phyloP scores from a whole-genome alignment of 2,329 filamentous ascomycete species.

The Fusarium torulosum region DNA sequence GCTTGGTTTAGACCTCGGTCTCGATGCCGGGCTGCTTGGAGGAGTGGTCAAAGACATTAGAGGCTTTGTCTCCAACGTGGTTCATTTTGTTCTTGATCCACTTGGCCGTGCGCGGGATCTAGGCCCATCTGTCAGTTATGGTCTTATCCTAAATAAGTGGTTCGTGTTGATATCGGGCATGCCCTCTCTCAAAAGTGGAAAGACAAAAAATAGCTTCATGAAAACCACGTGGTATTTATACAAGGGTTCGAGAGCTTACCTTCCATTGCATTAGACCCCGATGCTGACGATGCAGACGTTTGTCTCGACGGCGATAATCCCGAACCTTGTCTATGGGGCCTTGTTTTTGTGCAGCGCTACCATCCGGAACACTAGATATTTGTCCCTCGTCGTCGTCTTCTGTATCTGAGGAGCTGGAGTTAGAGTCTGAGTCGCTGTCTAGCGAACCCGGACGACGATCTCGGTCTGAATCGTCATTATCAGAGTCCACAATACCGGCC shows the following conservation, averaged over 20 bases:
- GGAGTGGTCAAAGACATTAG: conserved; percentile 69
- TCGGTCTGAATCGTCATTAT: conserved; percentile 25
- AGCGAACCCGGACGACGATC: conserved; percentile 32
- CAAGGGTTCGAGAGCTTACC: conserved; percentile 46
- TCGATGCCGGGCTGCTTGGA: conserved; percentile 72
- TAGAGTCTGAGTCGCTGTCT: conserved; percentile 45
- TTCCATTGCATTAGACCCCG: conserved; percentile 80
- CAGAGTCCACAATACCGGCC: conserved; percentile 53
- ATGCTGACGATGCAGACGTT: conserved; percentile 73
- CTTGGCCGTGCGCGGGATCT: conserved; percentile 61
- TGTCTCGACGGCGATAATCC: conserved; percentile 71
- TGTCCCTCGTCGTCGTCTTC: conserved; percentile 47
- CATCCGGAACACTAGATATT: conserved; percentile 49
- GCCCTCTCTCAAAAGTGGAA: conserved; percentile 8
- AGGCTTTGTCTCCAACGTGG: conserved; percentile 70
- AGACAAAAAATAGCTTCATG: conserved; percentile 20
- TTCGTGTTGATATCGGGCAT: conserved; percentile 9
- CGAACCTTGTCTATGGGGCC: conserved; percentile 62
- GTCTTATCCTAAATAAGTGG: background rate
- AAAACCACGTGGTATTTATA: conserved; percentile 7
- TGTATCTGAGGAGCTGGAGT: conserved; percentile 50
- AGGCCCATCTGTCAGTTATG: conserved; percentile 32
- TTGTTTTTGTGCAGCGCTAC: conserved; percentile 58
- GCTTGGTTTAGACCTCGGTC: conserved; percentile 71
- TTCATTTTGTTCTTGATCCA: conserved; percentile 66